These are phyloP conservation scores for Piromyces sp. DNA, from an alignment of 192 early-diverging fungal genomes.

Conservation along the genomic window DNA sequence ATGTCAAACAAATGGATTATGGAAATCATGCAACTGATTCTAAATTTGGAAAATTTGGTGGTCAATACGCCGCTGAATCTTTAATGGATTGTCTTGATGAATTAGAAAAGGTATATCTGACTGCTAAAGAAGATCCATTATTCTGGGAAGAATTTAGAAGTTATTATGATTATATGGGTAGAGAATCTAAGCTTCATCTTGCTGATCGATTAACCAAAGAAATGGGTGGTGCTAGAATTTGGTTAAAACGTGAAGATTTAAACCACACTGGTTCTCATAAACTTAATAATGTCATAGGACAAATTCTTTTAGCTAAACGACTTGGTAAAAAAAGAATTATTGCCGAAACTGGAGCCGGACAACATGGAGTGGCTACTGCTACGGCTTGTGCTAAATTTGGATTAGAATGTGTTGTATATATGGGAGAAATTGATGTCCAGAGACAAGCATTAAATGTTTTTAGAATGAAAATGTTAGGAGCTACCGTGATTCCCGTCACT, in stretches of 20 bases:
- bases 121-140: conserved; percentile 64
- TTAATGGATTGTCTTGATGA: conserved; percentile 84
- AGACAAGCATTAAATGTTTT: conserved; percentile 92
- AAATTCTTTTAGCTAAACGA: conserved; percentile 81
- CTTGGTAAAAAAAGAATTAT: conserved; percentile 93
- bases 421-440: conserved; percentile 90
- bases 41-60: conserved; percentile 89
- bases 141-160: conserved; percentile 86
- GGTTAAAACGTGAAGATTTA: conserved; percentile 95
- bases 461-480: conserved; percentile 84
- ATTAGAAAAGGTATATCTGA: conserved; percentile 42
- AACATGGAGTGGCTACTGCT: conserved; percentile 94
- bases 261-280: conserved; percentile 99
- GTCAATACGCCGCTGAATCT: conserved; percentile 95
- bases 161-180: conserved; percentile 80
- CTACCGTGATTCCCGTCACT: conserved; percentile 68
- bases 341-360: conserved; percentile 96
- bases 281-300: conserved; percentile 96
- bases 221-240: conserved; percentile 73
- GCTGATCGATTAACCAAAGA: conserved; percentile 70
- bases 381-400: conserved; percentile 97
- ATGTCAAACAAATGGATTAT: conserved; percentile 3
- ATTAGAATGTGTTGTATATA: conserved; percentile 89
- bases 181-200: conserved; percentile 72
- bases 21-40: conserved; percentile 33